Conservation (phyloP, 2,329 filamentous ascomycete genomes). For the Zasmidium angulare region DNA sequence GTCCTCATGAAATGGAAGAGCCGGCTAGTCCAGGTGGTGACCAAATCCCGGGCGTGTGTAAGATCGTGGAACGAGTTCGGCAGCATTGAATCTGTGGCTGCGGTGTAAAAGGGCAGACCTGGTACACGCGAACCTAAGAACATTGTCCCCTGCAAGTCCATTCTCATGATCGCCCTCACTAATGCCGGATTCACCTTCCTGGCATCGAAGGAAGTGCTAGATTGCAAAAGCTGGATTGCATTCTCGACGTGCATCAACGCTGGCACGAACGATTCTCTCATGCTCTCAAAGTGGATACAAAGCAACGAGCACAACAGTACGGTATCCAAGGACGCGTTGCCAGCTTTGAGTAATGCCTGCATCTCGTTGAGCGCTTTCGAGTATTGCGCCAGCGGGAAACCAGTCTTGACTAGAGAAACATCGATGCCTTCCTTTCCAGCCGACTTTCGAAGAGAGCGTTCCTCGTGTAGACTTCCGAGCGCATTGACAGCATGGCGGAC, state of each 20-base stretch:
- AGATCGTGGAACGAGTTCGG: slow-evolving; percentile 28
- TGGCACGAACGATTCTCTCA: slow-evolving; percentile 33
- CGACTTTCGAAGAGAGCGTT: slow-evolving; percentile 21
- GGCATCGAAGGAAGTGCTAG: slow-evolving; percentile 20
- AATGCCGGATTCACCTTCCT: slow-evolving; percentile 30
- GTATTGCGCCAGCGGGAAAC: slow-evolving; percentile 33
- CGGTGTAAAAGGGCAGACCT: slow-evolving; percentile 31
- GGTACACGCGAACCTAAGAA: slow-evolving; percentile 29
- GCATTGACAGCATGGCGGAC: slow-evolving; percentile 35
- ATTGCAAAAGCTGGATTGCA: slow-evolving; percentile 32
- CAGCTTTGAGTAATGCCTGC: slow-evolving; percentile 26
- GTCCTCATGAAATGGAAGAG: slow-evolving; percentile 32
- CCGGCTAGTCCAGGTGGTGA: slow-evolving; percentile 30
- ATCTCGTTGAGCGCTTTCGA: slow-evolving; percentile 33
- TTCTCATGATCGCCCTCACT: slow-evolving; percentile 31
- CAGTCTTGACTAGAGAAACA: slow-evolving; percentile 23
- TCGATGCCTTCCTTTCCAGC: slow-evolving; percentile 19
- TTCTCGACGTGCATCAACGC: slow-evolving; percentile 35
- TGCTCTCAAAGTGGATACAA: slow-evolving; percentile 36
- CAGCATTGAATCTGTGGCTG: slow-evolving; percentile 27
- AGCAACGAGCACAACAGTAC: slow-evolving; percentile 33
- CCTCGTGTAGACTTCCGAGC: slow-evolving; percentile 33
- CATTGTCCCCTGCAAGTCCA: slow-evolving; percentile 32
- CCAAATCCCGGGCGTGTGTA: slow-evolving; percentile 30
- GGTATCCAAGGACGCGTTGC: slow-evolving; percentile 25